Conservation (phyloP, 768 basidiomycete genomes). For the Mycena maculata region DNA sequence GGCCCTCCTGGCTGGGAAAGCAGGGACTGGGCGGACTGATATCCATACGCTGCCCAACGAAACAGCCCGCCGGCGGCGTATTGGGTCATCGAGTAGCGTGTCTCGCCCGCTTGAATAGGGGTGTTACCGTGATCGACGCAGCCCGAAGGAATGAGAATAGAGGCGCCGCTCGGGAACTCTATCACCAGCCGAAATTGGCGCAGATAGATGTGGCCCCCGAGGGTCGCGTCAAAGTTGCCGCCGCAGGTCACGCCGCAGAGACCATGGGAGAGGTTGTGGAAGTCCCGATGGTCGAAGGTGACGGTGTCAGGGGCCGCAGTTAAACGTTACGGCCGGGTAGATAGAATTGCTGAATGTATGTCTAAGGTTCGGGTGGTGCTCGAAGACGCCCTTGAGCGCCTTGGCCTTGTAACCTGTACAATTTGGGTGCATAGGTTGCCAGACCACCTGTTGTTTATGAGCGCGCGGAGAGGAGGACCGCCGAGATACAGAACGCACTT, state of each 20-base stretch:
- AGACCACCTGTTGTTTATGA: background rate
- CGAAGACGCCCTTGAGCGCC: background rate
- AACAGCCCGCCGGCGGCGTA: constrained; percentile 37
- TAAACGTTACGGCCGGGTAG: background rate
- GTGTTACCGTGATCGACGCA: constrained; percentile 29
- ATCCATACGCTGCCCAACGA: constrained; percentile 37
- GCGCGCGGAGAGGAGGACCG: too few species aligned
- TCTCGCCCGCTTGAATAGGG: constrained; percentile 27
- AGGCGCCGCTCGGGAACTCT: constrained; percentile 30
- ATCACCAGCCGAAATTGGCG: constrained; percentile 24
- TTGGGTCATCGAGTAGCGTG: constrained; percentile 35
- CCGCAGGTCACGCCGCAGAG: constrained; percentile 23
- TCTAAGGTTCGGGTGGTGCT: background rate
- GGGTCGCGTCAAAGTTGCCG: constrained; percentile 10
- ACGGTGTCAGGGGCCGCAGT: constrained; percentile 4
- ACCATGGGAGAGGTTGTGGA: constrained; percentile 18
- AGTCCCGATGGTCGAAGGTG: constrained; percentile 18
- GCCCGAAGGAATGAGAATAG: background rate
- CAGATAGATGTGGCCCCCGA: constrained; percentile 22
- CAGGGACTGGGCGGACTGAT: background rate
- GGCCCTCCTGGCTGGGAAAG: background rate
- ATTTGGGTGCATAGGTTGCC: background rate
- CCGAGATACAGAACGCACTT: too few species aligned
- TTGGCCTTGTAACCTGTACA: background rate
- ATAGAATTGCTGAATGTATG: background rate